phyloP scores from a whole-genome alignment of 2,329 filamentous ascomycete species.

The Claviceps monticola region DNA sequence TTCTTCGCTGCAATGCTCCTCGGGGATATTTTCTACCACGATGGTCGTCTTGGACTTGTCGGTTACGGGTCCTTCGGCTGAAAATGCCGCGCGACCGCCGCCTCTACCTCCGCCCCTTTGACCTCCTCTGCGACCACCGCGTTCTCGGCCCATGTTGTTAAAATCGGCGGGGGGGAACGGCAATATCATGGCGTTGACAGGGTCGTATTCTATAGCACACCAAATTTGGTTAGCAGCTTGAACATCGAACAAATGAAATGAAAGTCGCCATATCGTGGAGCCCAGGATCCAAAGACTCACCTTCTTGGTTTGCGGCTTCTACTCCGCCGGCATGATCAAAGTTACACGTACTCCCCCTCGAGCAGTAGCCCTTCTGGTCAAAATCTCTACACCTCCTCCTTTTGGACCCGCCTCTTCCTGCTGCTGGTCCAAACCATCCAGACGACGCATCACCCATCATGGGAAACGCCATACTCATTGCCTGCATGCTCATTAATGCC shows the following conservation, averaged over 20 bases:
- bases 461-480: constrained; percentile 32
- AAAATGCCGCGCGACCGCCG: constrained; percentile 42
- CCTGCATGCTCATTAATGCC: constrained; percentile 47
- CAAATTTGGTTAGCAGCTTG: neutral
- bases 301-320: constrained; percentile 9
- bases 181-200: constrained; percentile 15
- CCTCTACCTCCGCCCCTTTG: constrained; percentile 22
- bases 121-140: constrained; percentile 18
- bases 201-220: constrained; percentile 18
- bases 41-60: constrained; percentile 54
- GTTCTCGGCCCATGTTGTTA: constrained; percentile 17
- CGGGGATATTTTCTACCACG: constrained; percentile 66
- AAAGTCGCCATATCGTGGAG: neutral
- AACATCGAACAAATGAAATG: neutral
- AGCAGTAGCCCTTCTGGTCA: constrained; percentile 59
- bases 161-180: constrained; percentile 10
- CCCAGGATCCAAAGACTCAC: constrained; percentile 8
- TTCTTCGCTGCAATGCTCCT: constrained; percentile 53
- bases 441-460: constrained; percentile 25
- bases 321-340: constrained; percentile 46
- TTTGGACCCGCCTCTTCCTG: constrained; percentile 14
- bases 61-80: constrained; percentile 45
- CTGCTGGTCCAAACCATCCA: constrained; percentile 4
- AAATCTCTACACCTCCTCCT: constrained; percentile 49
- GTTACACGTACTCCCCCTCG: constrained; percentile 49